These are phyloP conservation scores for Stylonectria norvegica DNA, from an alignment of 2,329 filamentous ascomycete species.

Conservation along the genomic window DNA sequence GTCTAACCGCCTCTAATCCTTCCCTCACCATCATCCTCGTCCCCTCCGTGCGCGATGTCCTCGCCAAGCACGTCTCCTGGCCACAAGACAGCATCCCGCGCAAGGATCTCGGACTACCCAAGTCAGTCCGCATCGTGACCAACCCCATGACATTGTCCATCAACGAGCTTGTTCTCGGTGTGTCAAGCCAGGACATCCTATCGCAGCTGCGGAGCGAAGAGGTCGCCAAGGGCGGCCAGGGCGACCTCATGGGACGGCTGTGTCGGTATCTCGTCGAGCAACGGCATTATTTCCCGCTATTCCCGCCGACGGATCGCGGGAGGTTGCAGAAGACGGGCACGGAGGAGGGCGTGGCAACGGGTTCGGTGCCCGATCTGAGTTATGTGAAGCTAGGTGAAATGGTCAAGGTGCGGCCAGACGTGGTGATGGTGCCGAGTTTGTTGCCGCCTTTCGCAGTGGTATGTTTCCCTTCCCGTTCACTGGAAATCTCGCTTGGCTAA, in stretches of 20 bases:
- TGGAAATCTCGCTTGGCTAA: slow-evolving; percentile 8
- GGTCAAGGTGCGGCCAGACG: slow-evolving; percentile 78
- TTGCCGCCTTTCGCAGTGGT: slow-evolving; percentile 88
- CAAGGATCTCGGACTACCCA: slow-evolving; percentile 75
- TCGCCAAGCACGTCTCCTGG: slow-evolving; percentile 83
- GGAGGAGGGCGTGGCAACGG: slow-evolving; percentile 59
- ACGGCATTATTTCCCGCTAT: slow-evolving; percentile 85
- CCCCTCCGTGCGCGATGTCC: slow-evolving; percentile 77
- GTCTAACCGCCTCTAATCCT: slow-evolving; percentile 67
- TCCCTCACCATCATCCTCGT: slow-evolving; percentile 75
- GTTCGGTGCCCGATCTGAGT: slow-evolving; percentile 75
- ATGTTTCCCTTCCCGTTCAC: slow-evolving; percentile 28
- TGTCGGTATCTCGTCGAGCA: slow-evolving; percentile 81
- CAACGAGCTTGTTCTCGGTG: slow-evolving; percentile 80
- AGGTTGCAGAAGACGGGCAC: slow-evolving; percentile 63
- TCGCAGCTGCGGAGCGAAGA: slow-evolving; percentile 79
- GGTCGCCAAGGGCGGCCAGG: slow-evolving; percentile 32
- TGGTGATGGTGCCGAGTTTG: slow-evolving; percentile 77
- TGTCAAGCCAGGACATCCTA: slow-evolving; percentile 80
- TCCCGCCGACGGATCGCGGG: slow-evolving; percentile 71
- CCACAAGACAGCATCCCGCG: slow-evolving; percentile 62
- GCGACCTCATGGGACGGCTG: slow-evolving; percentile 65
- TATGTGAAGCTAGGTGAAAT: slow-evolving; percentile 90
- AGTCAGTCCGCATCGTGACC: slow-evolving; percentile 71
- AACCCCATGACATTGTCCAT: slow-evolving; percentile 88